Conservation (phyloP, 2,329 filamentous ascomycete species). For the Thermomyces lanuginosus region DNA sequence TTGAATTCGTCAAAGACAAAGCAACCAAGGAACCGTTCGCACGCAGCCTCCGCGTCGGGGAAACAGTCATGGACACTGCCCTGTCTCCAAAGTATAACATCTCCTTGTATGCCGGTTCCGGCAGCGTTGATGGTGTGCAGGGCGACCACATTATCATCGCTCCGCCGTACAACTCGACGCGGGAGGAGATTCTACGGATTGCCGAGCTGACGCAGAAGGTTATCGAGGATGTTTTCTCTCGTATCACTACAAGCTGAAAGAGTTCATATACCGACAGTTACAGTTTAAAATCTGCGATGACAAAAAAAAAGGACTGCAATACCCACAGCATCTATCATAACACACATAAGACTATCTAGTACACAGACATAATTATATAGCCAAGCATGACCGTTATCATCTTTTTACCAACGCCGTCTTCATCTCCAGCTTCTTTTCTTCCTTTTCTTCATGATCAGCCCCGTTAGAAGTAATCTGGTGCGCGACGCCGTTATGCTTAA, state of each 20-base stretch:
- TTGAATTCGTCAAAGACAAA: constrained; percentile 45
- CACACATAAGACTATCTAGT: no score
- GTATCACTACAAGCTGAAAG: not conserved
- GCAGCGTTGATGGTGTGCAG: constrained; percentile 40
- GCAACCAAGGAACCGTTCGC: constrained; percentile 38
- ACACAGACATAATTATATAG: no score
- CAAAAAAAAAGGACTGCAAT: no score
- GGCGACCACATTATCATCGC: constrained; percentile 57
- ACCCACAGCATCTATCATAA: no score
- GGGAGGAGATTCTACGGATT: constrained; percentile 40
- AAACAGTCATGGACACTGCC: constrained; percentile 36
- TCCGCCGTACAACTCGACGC: constrained; percentile 49
- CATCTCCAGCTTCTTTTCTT: constrained; percentile 6
- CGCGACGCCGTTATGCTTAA: no score
- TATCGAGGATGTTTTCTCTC: constrained; percentile 34
- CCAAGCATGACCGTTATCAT: no score
- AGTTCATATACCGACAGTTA: not conserved
- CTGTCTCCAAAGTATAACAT: constrained; percentile 31
- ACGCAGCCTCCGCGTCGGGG: constrained; percentile 29
- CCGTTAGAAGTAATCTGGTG: constrained; percentile 3
- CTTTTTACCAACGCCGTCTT: constrained; percentile 6
- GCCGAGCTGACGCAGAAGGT: constrained; percentile 36
- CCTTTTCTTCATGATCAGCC: constrained; percentile 1
- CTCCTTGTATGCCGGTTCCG: constrained; percentile 47
- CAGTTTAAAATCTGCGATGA: no score